phyloP scores from a whole-genome alignment of 1,139 yeast genomes.

The Sugiyamaella sp. region DNA sequence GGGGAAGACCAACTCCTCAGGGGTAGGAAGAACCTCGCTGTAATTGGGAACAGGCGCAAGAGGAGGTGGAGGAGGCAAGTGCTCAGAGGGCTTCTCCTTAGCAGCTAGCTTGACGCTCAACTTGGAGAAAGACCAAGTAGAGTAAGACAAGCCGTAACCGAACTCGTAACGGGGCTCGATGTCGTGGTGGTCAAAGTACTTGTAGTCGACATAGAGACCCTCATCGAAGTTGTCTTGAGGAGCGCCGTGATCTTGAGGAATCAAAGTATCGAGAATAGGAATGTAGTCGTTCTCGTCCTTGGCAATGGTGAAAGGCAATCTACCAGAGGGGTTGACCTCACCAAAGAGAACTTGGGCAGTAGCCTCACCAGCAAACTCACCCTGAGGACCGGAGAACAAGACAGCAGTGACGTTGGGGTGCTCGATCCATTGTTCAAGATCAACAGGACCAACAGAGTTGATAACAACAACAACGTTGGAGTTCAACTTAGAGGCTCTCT shows the following conservation, averaged over 20 bases:
- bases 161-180: constrained; percentile 62
- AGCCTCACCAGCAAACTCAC: constrained; percentile 56
- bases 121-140: constrained; percentile 50
- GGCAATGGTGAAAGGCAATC: constrained; percentile 65
- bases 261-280: constrained; percentile 47
- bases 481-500: constrained; percentile 52
- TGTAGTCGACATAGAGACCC: constrained; percentile 50
- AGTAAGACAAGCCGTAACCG: constrained; percentile 63
- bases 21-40: constrained; percentile 45
- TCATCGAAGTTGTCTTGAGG: constrained; percentile 50
- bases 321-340: constrained; percentile 62
- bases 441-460: constrained; percentile 61
- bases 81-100: constrained; percentile 50
- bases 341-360: constrained; percentile 59
- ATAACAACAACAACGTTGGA: constrained; percentile 60
- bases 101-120: constrained; percentile 34
- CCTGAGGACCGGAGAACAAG: constrained; percentile 58
- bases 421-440: constrained; percentile 62
- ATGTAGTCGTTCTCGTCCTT: constrained; percentile 57
- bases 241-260: constrained; percentile 35
- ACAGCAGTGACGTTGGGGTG: constrained; percentile 61
- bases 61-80: constrained; percentile 54
- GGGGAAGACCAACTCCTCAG: constrained; percentile 61
- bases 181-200: constrained; percentile 57
- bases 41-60: constrained; percentile 39